A percentile compares a stretch with the other conserved stretches of the same genome.
phyloP scores from a whole-genome alignment of 805 yeast genomes.

The Candida manassasensis region DNA sequence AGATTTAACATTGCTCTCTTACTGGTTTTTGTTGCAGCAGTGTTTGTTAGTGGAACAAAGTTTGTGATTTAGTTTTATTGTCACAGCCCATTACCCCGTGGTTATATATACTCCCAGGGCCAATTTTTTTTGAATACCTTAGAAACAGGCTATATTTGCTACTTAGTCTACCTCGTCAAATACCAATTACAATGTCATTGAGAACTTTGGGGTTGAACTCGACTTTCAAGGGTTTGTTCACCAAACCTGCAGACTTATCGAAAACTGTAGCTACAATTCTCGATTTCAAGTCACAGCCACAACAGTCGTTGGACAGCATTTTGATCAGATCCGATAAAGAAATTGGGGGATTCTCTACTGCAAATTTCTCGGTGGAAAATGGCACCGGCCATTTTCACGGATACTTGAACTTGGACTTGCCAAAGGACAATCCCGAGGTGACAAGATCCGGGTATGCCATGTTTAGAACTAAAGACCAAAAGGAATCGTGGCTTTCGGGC shows the following conservation, averaged over 20 bases:
- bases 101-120: too few species aligned
- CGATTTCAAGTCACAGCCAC: slow-evolving; percentile 51
- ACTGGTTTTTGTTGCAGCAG: too few species aligned
- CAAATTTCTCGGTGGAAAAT: slow-evolving; percentile 36
- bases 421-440: slow-evolving; percentile 56
- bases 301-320: slow-evolving; percentile 41
- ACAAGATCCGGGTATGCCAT: slow-evolving; percentile 73
- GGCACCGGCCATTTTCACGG: slow-evolving; percentile 45
- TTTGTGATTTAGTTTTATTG: too few species aligned
- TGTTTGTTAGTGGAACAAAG: too few species aligned
- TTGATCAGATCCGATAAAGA: slow-evolving; percentile 68
- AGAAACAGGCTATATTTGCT: too few species aligned
- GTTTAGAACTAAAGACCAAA: slow-evolving; percentile 73
- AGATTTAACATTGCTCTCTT: too few species aligned
- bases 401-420: slow-evolving; percentile 64
- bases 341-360: slow-evolving; percentile 76
- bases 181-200: slow-evolving; percentile 36
- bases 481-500: slow-evolving; percentile 46
- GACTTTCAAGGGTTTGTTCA: slow-evolving; percentile 31
- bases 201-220: slow-evolving; percentile 38
- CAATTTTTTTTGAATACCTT: too few species aligned
- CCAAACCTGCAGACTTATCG: slow-evolving; percentile 24
- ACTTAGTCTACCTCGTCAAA: too few species aligned
- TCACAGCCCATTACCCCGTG: too few species aligned
- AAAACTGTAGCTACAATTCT: slow-evolving; percentile 42